Evolutionary conservation across 2,329 filamentous ascomycete genomes (phyloP).

Genomic region (Mycogone perniciosa): DNA sequence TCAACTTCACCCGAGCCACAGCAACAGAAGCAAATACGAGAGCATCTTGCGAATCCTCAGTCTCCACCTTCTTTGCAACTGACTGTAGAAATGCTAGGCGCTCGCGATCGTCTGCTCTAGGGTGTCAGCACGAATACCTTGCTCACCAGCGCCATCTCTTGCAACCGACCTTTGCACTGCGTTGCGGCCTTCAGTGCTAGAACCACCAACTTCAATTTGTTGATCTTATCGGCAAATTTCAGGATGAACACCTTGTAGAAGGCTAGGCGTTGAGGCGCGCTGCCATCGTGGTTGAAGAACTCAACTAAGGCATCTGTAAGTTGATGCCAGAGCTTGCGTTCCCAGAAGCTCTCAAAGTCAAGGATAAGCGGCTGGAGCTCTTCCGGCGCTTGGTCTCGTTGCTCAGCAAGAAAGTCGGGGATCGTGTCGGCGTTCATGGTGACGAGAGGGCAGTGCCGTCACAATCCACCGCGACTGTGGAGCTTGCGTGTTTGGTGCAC

Average conservation of each 20-base stretch:
- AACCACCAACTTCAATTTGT: slow-evolving; percentile 93
- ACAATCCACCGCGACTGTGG: not conserved
- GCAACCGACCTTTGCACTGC: slow-evolving; percentile 64
- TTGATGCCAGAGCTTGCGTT: slow-evolving; percentile 98
- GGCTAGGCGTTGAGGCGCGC: slow-evolving; percentile 74
- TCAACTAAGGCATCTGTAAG: slow-evolving; percentile 82
- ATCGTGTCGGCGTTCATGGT: slow-evolving; percentile 82
- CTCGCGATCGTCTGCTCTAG: slow-evolving; percentile 69
- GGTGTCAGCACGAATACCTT: slow-evolving; percentile 4
- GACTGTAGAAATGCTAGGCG: slow-evolving; percentile 77
- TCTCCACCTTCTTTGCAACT: slow-evolving; percentile 82
- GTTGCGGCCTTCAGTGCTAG: slow-evolving; percentile 81
- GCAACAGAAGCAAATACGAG: slow-evolving; percentile 91
- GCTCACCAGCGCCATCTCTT: not conserved
- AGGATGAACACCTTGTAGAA: slow-evolving; percentile 94
- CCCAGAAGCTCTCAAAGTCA: slow-evolving; percentile 93
- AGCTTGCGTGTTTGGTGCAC: not conserved
- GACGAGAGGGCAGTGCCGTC: slow-evolving; percentile 1
- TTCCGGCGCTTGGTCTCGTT: slow-evolving; percentile 80
- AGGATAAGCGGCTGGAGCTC: slow-evolving; percentile 84
- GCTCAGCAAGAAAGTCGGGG: slow-evolving; percentile 83
- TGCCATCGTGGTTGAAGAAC: slow-evolving; percentile 80
- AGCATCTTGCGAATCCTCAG: slow-evolving; percentile 88
- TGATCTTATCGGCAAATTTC: slow-evolving; percentile 97
- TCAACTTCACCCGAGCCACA: slow-evolving; percentile 79